phyloP scores from a whole-genome alignment of 75 land plant species.

The Gnetum montanum region DNA sequence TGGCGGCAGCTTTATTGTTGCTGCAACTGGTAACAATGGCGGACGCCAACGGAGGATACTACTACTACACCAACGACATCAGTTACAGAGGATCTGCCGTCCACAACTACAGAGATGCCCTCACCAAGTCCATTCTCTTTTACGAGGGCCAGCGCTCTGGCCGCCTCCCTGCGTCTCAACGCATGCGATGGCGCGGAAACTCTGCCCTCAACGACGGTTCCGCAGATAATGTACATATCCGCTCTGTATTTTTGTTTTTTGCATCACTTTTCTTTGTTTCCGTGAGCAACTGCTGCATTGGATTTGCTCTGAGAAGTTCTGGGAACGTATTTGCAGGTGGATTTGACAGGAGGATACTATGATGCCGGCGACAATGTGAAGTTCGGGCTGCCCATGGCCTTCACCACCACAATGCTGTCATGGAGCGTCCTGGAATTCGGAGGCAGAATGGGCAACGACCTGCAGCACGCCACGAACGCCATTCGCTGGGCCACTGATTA shows the following conservation, averaged over 20 bases:
- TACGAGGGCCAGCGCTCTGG: constrained; percentile 40
- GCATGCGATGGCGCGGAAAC: constrained; percentile 28
- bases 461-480: constrained; percentile 31
- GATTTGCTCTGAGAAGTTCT: constrained; percentile 77
- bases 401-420: constrained; percentile 49
- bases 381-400: constrained; percentile 75
- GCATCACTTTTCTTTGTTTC: background rate
- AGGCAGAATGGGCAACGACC: constrained; percentile 26
- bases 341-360: constrained; percentile 66
- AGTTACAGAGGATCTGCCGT: too few relatives aligned
- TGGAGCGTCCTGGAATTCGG: constrained; percentile 69
- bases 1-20: too few relatives aligned
- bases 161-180: constrained; percentile 19
- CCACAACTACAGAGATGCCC: constrained; percentile 24
- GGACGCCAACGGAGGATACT: too few relatives aligned
- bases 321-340: constrained; percentile 54
- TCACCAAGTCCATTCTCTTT: constrained; percentile 23
- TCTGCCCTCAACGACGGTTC: constrained; percentile 27
- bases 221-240: constrained; percentile 7
- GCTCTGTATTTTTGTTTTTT: background rate
- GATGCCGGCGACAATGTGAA: constrained; percentile 79
- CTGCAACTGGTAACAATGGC: too few relatives aligned
- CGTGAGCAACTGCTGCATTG: constrained; percentile 53
- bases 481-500: constrained; percentile 73
- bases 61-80: too few relatives aligned